These are phyloP conservation scores for Ceratobasidium theobromae DNA, from an alignment of 1,284 basidiomycete genomes.

Conservation along the genomic window DNA sequence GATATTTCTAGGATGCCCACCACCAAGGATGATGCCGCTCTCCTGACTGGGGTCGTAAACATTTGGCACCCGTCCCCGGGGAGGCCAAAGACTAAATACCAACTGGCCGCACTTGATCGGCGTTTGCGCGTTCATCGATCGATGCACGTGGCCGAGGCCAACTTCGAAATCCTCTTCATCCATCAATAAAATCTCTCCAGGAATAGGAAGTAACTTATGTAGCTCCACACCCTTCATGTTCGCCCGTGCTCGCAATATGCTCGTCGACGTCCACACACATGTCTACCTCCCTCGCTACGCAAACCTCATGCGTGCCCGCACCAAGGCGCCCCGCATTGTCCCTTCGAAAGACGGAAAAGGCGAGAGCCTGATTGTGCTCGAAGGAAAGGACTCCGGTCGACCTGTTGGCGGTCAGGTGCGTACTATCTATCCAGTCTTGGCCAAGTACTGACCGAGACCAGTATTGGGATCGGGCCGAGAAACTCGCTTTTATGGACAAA, in stretches of 20 bases:
- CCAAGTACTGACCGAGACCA: conserved; percentile 41
- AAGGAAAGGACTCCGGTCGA: conserved; percentile 49
- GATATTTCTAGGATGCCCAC: neutral
- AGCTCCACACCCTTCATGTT: conserved; percentile 33
- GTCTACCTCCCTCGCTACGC: conserved; percentile 77
- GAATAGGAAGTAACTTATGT: neutral
- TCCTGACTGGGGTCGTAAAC: conserved; percentile 16
- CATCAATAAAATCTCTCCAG: too few relatives aligned
- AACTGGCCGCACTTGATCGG: neutral
- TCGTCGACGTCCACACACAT: conserved; percentile 81
- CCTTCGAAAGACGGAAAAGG: conserved; percentile 49
- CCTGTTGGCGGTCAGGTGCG: conserved; percentile 61
- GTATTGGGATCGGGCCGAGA: conserved; percentile 80
- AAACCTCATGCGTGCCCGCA: conserved; percentile 59
- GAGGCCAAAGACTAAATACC: neutral
- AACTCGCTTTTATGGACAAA: conserved; percentile 73
- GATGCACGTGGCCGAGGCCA: conserved; percentile 2
- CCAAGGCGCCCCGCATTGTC: conserved; percentile 66
- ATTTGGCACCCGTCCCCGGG: neutral
- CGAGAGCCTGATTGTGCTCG: conserved; percentile 21
- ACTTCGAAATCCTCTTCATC: too few relatives aligned
- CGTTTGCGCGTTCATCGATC: too few relatives aligned
- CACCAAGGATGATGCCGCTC: conserved; percentile 9
- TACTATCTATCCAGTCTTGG: conserved; percentile 14
- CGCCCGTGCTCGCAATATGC: conserved; percentile 43